phyloP scores from a whole-genome alignment of 371 early-diverging fungal species.

The Pancytospora philotis region DNA sequence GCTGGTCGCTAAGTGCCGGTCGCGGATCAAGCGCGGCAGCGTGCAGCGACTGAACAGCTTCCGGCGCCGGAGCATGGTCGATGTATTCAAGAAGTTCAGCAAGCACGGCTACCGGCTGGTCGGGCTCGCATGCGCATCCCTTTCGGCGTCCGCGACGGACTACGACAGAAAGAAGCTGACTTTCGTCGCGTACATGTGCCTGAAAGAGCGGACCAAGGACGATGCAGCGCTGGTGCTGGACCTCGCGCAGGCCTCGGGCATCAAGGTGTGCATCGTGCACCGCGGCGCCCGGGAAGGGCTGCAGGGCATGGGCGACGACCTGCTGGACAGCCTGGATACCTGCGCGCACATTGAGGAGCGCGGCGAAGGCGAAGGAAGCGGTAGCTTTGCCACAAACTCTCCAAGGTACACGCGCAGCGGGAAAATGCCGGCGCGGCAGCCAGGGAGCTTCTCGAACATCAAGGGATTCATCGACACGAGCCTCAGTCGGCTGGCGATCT shows the following conservation, averaged over 20 bases:
- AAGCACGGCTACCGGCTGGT: neutral
- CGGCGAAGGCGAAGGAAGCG: too few relatives aligned
- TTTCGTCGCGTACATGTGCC: neutral
- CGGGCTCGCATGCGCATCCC: neutral
- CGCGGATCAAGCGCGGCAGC: neutral
- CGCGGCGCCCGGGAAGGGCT: neutral
- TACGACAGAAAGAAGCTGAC: neutral
- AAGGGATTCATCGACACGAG: neutral
- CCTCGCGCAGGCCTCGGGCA: neutral
- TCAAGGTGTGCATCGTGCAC: neutral
- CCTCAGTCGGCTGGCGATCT: neutral
- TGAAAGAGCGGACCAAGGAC: neutral
- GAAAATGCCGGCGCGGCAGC: neutral
- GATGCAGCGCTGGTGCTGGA: neutral
- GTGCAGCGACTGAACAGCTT: neutral
- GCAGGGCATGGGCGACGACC: neutral
- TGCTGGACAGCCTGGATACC: neutral
- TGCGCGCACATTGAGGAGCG: neutral
- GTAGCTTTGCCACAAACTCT: too few relatives aligned
- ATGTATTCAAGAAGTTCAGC: neutral
- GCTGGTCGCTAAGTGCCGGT: neutral
- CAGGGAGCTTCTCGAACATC: neutral
- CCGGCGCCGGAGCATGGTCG: neutral
- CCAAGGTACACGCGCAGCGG: neutral
- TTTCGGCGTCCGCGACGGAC: neutral